Evolutionary conservation across 495 filamentous ascomycete species (phyloP), one percentile per base, ranked within the genome.

Genomic region (Aspergillus coremiiformis): DNA sequence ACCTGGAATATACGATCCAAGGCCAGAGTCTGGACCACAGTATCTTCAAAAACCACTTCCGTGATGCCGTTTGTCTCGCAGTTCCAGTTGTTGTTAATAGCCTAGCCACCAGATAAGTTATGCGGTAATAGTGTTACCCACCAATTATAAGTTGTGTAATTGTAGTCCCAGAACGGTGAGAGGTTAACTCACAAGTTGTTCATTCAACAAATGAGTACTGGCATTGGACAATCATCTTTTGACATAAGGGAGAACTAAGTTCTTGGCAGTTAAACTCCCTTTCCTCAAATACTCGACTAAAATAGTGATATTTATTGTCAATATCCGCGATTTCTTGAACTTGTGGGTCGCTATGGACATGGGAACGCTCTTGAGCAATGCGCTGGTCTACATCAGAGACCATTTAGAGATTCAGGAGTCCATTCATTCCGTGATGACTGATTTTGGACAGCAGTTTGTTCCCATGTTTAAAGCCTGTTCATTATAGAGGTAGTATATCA

Each of bases 1-100:
- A 61, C 52, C 7, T 63, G 49, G 30, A 79, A 72, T 29, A 73
- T 69, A 19, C 51, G 57, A 60, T 88, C 85, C 17, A 86, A 73
- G 6, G 68, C 57, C 17, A 61, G 68, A 6, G 84, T 85, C 19
- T 81, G 73, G 12, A 62, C 59, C n/a, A 87, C 58, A 2, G 84
- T 84, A 23, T 75, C 65, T 35, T 78, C 71, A 52, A 87, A 86
- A 33, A 84, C 69, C 26, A 83, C 76, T 55, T 89, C 84, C 2
- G 78, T 83, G 6, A 86, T 65, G 50, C 82, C 84, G 53, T 84
- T 83, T 44, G 70, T 78, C 60, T 79, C 22, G 26, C 2, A 9
- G 20, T 7, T 11, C 0, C 10, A 5, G n/a, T 35, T 12, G 5
- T n/a, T 1, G 19, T 59, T 17, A 59, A 15, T 23, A 14, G 30